Evolutionary conservation across 140 eudicot species (phyloP).

Genomic region (Ambrosia hybrid): DNA sequence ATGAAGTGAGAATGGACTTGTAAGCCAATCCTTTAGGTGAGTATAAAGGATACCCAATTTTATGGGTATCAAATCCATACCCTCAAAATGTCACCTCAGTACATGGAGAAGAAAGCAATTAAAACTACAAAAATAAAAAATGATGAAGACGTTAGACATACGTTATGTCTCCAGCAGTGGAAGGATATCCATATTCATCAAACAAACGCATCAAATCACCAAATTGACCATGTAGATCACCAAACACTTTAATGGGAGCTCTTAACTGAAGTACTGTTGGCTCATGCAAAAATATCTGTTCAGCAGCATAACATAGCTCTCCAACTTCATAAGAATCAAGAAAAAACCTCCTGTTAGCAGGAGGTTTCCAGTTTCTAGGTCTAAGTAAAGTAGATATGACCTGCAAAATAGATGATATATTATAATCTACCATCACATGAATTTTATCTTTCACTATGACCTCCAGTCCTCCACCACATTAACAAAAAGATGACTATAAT

Average conservation of each 20-base stretch:
- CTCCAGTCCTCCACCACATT: too few species aligned
- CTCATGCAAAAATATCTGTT: constrained; percentile 92
- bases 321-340: constrained; percentile 92
- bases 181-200: constrained; percentile 98
- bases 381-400: constrained; percentile 74
- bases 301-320: constrained; percentile 96
- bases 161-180: constrained; percentile 97
- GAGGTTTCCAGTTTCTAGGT: constrained; percentile 95
- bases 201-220: constrained; percentile 96
- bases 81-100: too few species aligned
- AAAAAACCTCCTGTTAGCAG: constrained; percentile 78
- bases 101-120: too few species aligned
- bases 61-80: too few species aligned
- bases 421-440: constrained; percentile 2
- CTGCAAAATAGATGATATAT: constrained; percentile 43
- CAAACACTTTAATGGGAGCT: constrained; percentile 95
- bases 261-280: constrained; percentile 90
- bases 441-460: background rate
- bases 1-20: too few species aligned
- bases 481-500: too few species aligned
- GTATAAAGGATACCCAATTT: too few species aligned
- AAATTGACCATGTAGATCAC: constrained; percentile 98
- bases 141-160: constrained; percentile 36
- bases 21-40: too few species aligned
- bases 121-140: background rate